phyloP scores from a whole-genome alignment of 768 basidiomycete species.

The Pulveroboletus sp. region DNA sequence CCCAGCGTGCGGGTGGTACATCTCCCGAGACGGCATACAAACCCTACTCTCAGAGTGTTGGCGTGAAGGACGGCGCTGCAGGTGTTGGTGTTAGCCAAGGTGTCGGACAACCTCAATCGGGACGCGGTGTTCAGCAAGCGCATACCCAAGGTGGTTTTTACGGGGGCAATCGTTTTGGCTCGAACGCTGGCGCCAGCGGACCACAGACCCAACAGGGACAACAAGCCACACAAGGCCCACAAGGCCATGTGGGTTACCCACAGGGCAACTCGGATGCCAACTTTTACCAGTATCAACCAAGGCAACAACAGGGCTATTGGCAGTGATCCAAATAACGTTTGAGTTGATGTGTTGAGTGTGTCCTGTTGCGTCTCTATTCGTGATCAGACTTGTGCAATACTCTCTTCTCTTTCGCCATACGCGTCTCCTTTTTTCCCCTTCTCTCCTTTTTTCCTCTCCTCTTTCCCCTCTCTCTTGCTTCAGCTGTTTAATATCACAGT shows the following conservation, averaged over 20 bases:
- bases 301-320: conserved; percentile 61
- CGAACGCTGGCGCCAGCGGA: conserved; percentile 36
- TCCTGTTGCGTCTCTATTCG: background rate
- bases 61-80: conserved; percentile 54
- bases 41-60: conserved; percentile 53
- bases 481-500: conserved; percentile 28
- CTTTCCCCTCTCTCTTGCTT: conserved; percentile 18
- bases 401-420: conserved; percentile 6
- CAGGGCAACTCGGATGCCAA: conserved; percentile 54
- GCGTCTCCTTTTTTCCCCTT: conserved; percentile 1
- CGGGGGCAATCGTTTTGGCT: conserved; percentile 39
- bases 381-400: conserved; percentile 3
- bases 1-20: conserved; percentile 41
- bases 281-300: conserved; percentile 70
- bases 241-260: conserved; percentile 47
- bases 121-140: conserved; percentile 42
- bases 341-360: conserved; percentile 7
- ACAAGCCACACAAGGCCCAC: conserved; percentile 30
- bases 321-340: conserved; percentile 28
- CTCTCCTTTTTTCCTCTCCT: conserved; percentile 3
- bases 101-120: conserved; percentile 34
- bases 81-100: conserved; percentile 39
- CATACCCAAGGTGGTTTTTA: conserved; percentile 44
- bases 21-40: conserved; percentile 77
- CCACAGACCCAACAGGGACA: conserved; percentile 49